Evolutionary conservation across 169 alveolate species (phyloP).

Genomic region (Cryptosporidium baileyi): DNA sequence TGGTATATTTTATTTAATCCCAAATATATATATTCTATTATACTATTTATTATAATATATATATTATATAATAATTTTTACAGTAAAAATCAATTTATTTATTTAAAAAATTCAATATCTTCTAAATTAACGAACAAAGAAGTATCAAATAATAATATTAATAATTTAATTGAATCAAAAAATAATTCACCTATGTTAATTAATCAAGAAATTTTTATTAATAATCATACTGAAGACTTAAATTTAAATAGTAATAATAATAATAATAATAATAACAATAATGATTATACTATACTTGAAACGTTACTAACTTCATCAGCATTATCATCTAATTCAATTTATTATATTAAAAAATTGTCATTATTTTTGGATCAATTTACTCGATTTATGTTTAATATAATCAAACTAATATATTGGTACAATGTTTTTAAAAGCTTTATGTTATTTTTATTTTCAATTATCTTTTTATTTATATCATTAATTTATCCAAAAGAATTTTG

Average conservation of each 20-base stretch:
- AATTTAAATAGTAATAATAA: too few species aligned
- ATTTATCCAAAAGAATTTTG: not conserved
- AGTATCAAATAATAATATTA: too few species aligned
- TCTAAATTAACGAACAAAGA: too few species aligned
- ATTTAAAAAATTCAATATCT: not conserved
- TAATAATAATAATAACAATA: too few species aligned
- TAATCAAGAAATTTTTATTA: too few species aligned
- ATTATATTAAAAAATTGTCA: not conserved
- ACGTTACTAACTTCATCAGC: conserved; percentile 1
- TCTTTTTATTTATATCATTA: conserved; percentile 1
- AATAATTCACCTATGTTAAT: too few species aligned
- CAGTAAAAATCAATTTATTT: not conserved
- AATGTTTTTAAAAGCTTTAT: not conserved
- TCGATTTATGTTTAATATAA: not conserved
- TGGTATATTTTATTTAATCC: conserved; percentile 40
- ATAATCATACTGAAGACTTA: too few species aligned
- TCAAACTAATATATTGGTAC: conserved; percentile 21
- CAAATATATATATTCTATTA: not conserved
- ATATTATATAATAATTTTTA: not conserved
- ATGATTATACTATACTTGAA: conserved; percentile 16
- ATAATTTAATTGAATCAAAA: too few species aligned
- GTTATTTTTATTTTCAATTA: not conserved
- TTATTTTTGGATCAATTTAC: not conserved
- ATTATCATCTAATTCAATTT: not conserved
- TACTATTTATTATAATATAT: not conserved